Conservation (phyloP, 371 early-diverging fungal species). For the Phascolomyces articulosus region DNA sequence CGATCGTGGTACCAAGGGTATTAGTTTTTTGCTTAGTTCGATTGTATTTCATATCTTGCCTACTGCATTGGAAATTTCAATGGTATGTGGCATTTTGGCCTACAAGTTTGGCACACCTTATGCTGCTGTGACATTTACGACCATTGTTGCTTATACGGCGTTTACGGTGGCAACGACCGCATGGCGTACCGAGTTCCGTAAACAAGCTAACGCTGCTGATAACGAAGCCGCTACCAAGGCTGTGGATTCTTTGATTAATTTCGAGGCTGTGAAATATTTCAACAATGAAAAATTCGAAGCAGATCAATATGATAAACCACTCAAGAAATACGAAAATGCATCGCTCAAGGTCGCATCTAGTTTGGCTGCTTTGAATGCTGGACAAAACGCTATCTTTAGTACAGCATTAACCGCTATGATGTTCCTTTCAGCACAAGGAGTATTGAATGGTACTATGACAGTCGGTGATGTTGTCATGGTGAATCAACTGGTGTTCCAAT, state of each 20-base stretch:
- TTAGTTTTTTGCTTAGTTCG: slow-evolving; percentile 89
- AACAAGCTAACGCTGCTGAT: slow-evolving; percentile 92
- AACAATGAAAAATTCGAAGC: slow-evolving; percentile 90
- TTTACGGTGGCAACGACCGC: slow-evolving; percentile 87
- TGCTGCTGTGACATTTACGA: slow-evolving; percentile 84
- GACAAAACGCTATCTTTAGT: slow-evolving; percentile 92
- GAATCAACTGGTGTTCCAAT: slow-evolving; percentile 93
- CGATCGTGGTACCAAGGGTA: slow-evolving; percentile 98
- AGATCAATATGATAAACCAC: slow-evolving; percentile 80
- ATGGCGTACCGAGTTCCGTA: slow-evolving; percentile 87
- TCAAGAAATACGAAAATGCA: slow-evolving; percentile 88
- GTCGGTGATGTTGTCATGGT: slow-evolving; percentile 98
- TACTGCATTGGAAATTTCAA: slow-evolving; percentile 91
- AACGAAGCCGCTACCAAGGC: slow-evolving; percentile 91
- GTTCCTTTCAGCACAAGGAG: slow-evolving; percentile 90
- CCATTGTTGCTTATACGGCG: slow-evolving; percentile 85
- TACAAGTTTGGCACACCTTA: slow-evolving; percentile 84
- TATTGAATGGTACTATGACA: slow-evolving; percentile 82
- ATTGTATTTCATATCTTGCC: slow-evolving; percentile 94
- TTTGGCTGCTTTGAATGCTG: slow-evolving; percentile 89
- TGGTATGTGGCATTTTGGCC: slow-evolving; percentile 93
- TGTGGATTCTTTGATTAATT: slow-evolving; percentile 93
- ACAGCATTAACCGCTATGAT: slow-evolving; percentile 89
- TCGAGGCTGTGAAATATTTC: slow-evolving; percentile 96
- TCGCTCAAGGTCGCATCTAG: slow-evolving; percentile 90